phyloP scores from a whole-genome alignment of 202 grass and related monocot species.

The Musa balbisiana region DNA sequence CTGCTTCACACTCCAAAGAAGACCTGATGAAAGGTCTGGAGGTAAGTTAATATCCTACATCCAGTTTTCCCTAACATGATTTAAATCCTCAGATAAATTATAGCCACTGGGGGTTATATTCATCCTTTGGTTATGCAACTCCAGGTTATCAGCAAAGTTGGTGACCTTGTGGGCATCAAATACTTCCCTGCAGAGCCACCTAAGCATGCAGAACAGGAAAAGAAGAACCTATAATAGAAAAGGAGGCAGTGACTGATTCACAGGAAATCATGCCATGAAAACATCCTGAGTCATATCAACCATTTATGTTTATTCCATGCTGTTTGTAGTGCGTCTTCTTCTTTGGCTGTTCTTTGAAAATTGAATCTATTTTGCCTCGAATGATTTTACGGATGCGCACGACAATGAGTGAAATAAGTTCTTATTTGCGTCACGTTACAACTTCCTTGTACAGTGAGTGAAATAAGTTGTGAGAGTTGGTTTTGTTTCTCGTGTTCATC shows the following conservation, averaged over 20 bases:
- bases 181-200: constrained; percentile 81
- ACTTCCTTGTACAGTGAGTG: too few species aligned
- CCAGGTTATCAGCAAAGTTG: constrained; percentile 97
- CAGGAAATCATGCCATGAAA: neutral
- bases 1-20: constrained; percentile 72
- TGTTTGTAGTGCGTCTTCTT: neutral
- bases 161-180: constrained; percentile 91
- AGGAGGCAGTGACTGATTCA: neutral
- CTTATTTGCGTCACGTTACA: too few species aligned
- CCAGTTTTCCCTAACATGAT: neutral
- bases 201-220: constrained; percentile 37
- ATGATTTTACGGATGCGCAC: too few species aligned
- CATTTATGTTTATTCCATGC: too few species aligned
- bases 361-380: too few species aligned
- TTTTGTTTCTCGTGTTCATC: too few species aligned
- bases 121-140: constrained; percentile 20
- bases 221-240: constrained; percentile 59
- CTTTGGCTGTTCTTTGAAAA: neutral
- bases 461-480: too few species aligned
- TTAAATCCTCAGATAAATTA: neutral
- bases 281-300: neutral
- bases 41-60: constrained; percentile 30
- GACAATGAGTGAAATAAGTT: too few species aligned
- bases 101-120: neutral
- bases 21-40: constrained; percentile 85